Evolutionary conservation across 2,329 filamentous ascomycete species (phyloP), one percentile per base, ranked within the genome.

Genomic region (Septoria petroselini): DNA sequence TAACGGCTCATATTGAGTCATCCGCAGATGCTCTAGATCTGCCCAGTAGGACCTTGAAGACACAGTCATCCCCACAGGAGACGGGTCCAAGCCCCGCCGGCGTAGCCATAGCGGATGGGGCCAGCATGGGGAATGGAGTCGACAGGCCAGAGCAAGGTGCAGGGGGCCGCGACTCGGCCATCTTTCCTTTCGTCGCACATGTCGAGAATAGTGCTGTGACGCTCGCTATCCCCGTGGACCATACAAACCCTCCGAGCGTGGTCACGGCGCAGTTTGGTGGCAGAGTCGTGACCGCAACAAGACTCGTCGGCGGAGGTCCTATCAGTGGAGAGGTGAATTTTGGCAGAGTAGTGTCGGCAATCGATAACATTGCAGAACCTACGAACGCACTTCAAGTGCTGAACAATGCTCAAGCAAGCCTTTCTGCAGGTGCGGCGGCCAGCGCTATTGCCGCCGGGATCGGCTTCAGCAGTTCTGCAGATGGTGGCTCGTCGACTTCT

Each of bases 1-100:
- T 62, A 21, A 52, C 62, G 8, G 57, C 58, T 6, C 61, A 60
- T 17, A 47, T 62, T 12, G 63, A 64, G 31, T 44, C 52, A n/a
- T 58, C 60, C 8, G 55, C 41, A 52, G 7, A 57, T 44, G 17
- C 52, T 43, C 21, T 50, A 61, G 19, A 53, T 55, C 18, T 47
- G 58, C 6, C 61, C 59, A 44, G 41, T 29, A 44, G 27, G 7
- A 53, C 56, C 8, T 55, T 38, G n/a, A 48, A 44, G n/a, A 49
- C 40, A 12, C 21, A 29, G n/a, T 21, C 19, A 21, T 2, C 8
- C 14, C 40, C 40, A 30, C 40, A 42, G 21, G 5, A 27, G 9
- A 27, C 23, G 30, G 25, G 15, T 7, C 23, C 17, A 44, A 19
- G 30, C 12, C 18, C 18, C 4, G 27, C 18, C 8, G 12, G 14